A percentile compares a stretch with the other conserved stretches of the same genome.
Conservation (phyloP, 208 protist species). For the Acanthamoeba healyi region DNA sequence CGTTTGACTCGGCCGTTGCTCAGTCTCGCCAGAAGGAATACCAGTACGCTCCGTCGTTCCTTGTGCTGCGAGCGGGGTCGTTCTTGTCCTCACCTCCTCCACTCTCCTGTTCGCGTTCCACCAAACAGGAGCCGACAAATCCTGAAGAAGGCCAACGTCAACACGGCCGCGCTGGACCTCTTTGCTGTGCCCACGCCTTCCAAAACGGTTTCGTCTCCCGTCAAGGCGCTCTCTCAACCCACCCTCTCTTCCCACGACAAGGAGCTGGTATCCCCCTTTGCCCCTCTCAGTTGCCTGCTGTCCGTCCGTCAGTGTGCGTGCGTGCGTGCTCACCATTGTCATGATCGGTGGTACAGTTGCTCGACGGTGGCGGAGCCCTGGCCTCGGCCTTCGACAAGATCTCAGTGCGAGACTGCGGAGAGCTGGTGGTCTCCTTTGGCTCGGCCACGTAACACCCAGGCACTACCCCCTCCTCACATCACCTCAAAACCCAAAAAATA, state of each 20-base stretch:
- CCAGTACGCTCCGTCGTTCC: background rate
- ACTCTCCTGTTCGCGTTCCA: background rate
- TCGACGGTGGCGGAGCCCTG: background rate
- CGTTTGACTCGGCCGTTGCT: background rate
- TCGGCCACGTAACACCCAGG: constrained; percentile 1
- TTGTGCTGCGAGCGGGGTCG: background rate
- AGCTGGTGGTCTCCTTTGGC: constrained; percentile 6
- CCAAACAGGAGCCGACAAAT: background rate
- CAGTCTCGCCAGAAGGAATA: constrained; percentile 45
- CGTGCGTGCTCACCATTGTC: too few relatives aligned
- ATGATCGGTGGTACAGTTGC: background rate
- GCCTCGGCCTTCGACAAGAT: constrained; percentile 53
- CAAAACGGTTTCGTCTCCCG: constrained; percentile 17
- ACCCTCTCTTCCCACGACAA: background rate
- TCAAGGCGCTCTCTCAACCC: constrained; percentile 31
- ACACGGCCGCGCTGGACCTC: background rate
- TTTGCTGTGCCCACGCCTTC: constrained; percentile 6
- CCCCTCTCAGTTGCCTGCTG: background rate
- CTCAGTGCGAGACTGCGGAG: constrained; percentile 16
- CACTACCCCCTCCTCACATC: too few relatives aligned
- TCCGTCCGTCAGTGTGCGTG: too few relatives aligned
- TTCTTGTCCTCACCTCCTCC: background rate
- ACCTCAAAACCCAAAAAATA: too few relatives aligned
- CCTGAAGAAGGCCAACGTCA: constrained; percentile 16
- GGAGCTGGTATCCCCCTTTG: background rate